Base-by-base conservation (phyloP, 768 basidiomycete species). In the Pleurotus pulmonarius region DNA sequence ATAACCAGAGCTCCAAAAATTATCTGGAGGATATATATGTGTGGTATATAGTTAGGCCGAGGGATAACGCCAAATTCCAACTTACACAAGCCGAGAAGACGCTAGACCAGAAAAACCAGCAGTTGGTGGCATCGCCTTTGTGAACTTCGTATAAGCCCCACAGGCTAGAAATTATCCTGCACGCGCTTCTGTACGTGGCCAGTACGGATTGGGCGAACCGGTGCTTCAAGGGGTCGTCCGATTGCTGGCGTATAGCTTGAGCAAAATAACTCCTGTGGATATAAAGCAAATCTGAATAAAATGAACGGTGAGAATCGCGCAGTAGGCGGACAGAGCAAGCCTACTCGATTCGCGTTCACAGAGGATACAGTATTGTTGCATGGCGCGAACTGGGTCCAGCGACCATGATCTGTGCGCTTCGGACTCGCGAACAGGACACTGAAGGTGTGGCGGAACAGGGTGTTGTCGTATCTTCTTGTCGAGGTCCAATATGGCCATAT, bases 61-160 rank as follows among this genome's bases (percentile, higher is more conserved):
- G 22, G 13, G 41, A 12, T 43, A 15, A 26, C 12, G 41, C 24
- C 29, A 43, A 49, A 44, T 41, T 49, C 20, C 22, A 22, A 72
- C 76, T 48, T 61, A 82, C 81, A 55, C 79, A 79, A 15, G 81
- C 70, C 2, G 79, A 77, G 57, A 78, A 81, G 45, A 78, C 63
- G 1, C 69, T 69, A 0, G 79, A 76, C 81, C 82, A 83, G 64
- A 81, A 81, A 60, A 73, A 79, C 78, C 81, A 82, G 7, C 69
- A 64, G 39, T 66, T 61, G 22, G 71, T 63, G 5, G 70, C 64
- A 3, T 69, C 63, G 9, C 53, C 60, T 9, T 73, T 73, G 61
- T 78, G 73, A 20, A 69, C 63, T 5, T 55, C 55, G 49, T 73
- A 77, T 26, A 82, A 56, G 11, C 67, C 68, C 47, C 65, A 64